Percentiles rank a stretch among this genome's conserved stretches.
Conservation (phyloP, 2,329 filamentous ascomycete genomes). For the Aspergillus versicolor region DNA sequence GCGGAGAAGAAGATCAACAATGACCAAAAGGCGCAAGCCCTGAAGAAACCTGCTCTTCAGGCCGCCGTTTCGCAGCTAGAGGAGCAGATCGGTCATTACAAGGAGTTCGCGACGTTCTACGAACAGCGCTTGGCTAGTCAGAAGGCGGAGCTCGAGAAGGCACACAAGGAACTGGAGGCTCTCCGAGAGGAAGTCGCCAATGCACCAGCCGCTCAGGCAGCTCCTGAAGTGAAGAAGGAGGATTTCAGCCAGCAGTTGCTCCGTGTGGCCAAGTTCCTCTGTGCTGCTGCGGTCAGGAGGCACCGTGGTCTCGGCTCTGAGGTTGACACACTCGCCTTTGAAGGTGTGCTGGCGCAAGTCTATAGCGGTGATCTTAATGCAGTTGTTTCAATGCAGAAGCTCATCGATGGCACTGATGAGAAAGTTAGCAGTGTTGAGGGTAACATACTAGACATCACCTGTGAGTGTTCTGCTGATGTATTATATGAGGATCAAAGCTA, state of each 20-base stretch:
- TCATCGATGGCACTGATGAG: constrained; percentile 61
- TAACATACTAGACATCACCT: constrained; percentile 54
- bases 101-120: constrained; percentile 59
- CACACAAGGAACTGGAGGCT: constrained; percentile 57
- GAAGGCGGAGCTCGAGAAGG: constrained; percentile 55
- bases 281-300: constrained; percentile 61
- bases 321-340: constrained; percentile 61
- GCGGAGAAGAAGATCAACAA: constrained; percentile 62
- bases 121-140: constrained; percentile 56
- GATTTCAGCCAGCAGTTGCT: constrained; percentile 56
- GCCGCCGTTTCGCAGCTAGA: constrained; percentile 57
- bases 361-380: constrained; percentile 63
- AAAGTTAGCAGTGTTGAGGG: constrained; percentile 59
- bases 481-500: not conserved
- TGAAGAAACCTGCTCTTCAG: constrained; percentile 63
- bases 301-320: constrained; percentile 58
- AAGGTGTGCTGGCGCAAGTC: constrained; percentile 62
- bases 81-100: constrained; percentile 61
- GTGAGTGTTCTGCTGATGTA: constrained; percentile 43
- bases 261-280: constrained; percentile 61
- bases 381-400: constrained; percentile 58
- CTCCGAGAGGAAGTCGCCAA: constrained; percentile 51
- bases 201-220: constrained; percentile 50
- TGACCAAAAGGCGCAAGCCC: constrained; percentile 62
- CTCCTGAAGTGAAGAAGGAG: constrained; percentile 47